Conservation (phyloP, 805 yeast species). For the Brettanomyces custersianus region DNA sequence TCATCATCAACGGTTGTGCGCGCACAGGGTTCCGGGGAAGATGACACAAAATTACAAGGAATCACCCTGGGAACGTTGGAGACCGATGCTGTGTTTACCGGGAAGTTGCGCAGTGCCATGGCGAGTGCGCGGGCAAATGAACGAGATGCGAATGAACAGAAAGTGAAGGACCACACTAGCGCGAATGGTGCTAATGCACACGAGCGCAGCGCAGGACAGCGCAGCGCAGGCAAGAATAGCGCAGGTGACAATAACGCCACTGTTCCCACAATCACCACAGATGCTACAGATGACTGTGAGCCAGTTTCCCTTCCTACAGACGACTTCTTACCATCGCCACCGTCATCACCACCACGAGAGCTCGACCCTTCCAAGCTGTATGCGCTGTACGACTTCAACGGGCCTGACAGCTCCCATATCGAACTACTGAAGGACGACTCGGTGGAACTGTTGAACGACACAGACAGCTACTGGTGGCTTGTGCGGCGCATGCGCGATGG, state of each 20-base stretch:
- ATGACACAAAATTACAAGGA: slow-evolving; percentile 7
- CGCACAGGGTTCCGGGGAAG: slow-evolving; percentile 6
- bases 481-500: slow-evolving; percentile 39
- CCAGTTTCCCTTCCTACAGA: slow-evolving; percentile 22
- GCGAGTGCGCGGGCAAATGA: neutral
- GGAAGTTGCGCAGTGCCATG: slow-evolving; percentile 5
- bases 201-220: neutral
- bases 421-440: slow-evolving; percentile 73
- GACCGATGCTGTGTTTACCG: slow-evolving; percentile 12
- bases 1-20: slow-evolving; percentile 23
- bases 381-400: slow-evolving; percentile 79
- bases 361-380: slow-evolving; percentile 76
- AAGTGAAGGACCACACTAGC: neutral
- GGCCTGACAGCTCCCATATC: slow-evolving; percentile 91
- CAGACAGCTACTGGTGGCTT: slow-evolving; percentile 96
- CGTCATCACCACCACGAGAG: slow-evolving; percentile 71
- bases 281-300: slow-evolving; percentile 1
- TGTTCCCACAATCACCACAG: neutral
- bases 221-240: neutral
- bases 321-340: slow-evolving; percentile 49
- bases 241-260: neutral
- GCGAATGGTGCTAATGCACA: neutral
- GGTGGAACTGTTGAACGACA: slow-evolving; percentile 73
- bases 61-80: slow-evolving; percentile 16
- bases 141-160: neutral